Base-by-base conservation (phyloP, 2,329 filamentous ascomycete genomes). In the Talaromyces sp. region DNA sequence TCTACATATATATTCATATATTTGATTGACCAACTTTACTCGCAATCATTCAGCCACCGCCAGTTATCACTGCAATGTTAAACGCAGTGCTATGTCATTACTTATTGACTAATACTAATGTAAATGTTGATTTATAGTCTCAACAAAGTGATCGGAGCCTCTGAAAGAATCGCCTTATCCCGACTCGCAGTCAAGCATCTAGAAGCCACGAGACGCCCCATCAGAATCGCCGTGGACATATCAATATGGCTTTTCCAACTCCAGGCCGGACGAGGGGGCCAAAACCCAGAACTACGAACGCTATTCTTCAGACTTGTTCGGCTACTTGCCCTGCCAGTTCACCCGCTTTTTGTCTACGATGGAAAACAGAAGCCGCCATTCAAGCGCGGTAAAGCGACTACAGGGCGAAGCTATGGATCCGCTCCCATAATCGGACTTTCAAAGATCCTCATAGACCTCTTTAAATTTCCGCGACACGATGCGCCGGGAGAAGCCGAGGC, bases 201-300 rank as follows among this genome's bases (percentile, higher is more conserved):
- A 64, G 85, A 91, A 68, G 75, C 82, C 58, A 86, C 85, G 11
- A 83, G 84, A 26, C 83, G 88, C 1, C 92, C 92, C 0, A 80
- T 97, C 46, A 88, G 92, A 46, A 81, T 99, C 53, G 94, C 94
- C 43, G 89, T 99, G 65, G 94, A 99, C 72, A 89, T 96, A 66
- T 91, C 92, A 2, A 97, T 99, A 70, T 99, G 94, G 94, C 89
- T 96, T 51, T 97, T 96, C 70, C 94, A 99, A 70, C 88, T 88
- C 12, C 92, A 96, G 70, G 88, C 91, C 14, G 90, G 90, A 19
- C 86, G 87, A 78, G 91, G 93, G 53, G 94, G 94, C 62, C 86
- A 87, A 11, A 97, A 97, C 67, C 93, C 94, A 7, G 92, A 92
- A 1, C 82, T 97, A 41, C 85, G 94, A 60, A 97, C 92, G 1